phyloP scores from a whole-genome alignment of 2,329 filamentous ascomycete species.

The Passalora sequoiae region DNA sequence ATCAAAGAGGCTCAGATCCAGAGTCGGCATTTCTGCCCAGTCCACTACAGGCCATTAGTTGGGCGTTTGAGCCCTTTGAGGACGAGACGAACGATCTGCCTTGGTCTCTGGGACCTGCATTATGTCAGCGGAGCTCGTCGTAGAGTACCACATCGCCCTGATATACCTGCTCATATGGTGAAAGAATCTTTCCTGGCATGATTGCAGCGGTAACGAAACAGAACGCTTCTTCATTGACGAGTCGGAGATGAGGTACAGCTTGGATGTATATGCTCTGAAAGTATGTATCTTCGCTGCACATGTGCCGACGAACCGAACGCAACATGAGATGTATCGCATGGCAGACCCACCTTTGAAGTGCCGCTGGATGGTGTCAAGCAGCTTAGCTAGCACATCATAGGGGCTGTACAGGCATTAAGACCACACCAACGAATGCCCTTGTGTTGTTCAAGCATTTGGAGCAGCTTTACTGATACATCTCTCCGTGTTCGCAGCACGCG shows the following conservation, averaged over 20 bases:
- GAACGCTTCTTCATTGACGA: background rate
- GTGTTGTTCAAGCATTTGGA: no score
- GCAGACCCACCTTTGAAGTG: conserved; percentile 10
- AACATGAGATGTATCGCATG: conserved; percentile 6
- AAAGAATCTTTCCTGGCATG: conserved; percentile 20
- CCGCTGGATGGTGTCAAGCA: conserved; percentile 20
- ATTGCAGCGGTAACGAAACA: background rate
- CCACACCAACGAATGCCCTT: no score
- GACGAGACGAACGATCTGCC: conserved; percentile 20
- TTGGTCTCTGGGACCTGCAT: conserved; percentile 29
- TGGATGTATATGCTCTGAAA: background rate
- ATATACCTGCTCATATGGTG: conserved; percentile 27
- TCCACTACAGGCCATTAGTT: conserved; percentile 14
- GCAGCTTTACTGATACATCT: no score
- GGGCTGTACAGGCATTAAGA: no score
- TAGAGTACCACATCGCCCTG: no score
- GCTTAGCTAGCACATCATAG: conserved; percentile 22
- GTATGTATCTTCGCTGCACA: conserved; percentile 1
- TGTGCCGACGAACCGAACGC: conserved; percentile 16
- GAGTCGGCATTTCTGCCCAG: conserved; percentile 54
- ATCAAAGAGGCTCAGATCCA: conserved; percentile 53
- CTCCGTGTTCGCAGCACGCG: no score
- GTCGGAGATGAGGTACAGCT: background rate
- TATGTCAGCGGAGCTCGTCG: background rate
- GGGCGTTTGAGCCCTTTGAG: background rate